These are phyloP conservation scores for Hyphopichia fennica DNA, from an alignment of 1,139 yeast genomes.

Conservation along the genomic window DNA sequence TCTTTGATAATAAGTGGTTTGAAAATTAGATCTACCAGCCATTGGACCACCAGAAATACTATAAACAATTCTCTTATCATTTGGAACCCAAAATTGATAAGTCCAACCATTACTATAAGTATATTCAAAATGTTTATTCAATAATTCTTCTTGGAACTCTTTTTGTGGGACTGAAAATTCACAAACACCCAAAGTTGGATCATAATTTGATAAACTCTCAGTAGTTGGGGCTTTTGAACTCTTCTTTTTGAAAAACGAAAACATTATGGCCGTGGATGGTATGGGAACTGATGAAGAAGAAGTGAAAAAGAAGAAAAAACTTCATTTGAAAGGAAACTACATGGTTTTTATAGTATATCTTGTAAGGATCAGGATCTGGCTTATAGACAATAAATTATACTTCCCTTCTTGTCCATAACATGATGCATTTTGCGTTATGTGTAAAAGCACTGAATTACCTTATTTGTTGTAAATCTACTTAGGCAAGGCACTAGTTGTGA, in stretches of 20 bases:
- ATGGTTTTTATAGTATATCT: too few species aligned
- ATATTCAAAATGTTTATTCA: conserved; percentile 6
- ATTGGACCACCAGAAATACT: conserved; percentile 7
- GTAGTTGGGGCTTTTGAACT: neutral
- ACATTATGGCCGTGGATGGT: neutral
- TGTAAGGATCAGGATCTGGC: too few species aligned
- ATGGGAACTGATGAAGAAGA: neutral
- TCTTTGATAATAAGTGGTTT: conserved; percentile 7
- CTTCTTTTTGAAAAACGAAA: neutral
- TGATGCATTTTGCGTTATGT: too few species aligned
- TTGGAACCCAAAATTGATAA: conserved; percentile 7
- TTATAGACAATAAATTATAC: too few species aligned
- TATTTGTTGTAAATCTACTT: too few species aligned
- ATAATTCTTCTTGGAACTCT: conserved; percentile 5
- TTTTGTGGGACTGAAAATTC: conserved; percentile 2
- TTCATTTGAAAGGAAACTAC: too few species aligned
- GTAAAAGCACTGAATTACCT: too few species aligned
- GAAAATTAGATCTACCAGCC: conserved; percentile 7
- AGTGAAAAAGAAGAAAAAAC: too few species aligned
- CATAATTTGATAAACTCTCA: neutral
- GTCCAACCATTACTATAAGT: conserved; percentile 8
- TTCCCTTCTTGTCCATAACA: too few species aligned
- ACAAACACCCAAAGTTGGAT: neutral
- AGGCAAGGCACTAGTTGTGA: too few species aligned
- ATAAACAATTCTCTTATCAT: conserved; percentile 5